Base-by-base conservation (phyloP, 164 flowering plant species). In the Hamamelis virginiana region DNA sequence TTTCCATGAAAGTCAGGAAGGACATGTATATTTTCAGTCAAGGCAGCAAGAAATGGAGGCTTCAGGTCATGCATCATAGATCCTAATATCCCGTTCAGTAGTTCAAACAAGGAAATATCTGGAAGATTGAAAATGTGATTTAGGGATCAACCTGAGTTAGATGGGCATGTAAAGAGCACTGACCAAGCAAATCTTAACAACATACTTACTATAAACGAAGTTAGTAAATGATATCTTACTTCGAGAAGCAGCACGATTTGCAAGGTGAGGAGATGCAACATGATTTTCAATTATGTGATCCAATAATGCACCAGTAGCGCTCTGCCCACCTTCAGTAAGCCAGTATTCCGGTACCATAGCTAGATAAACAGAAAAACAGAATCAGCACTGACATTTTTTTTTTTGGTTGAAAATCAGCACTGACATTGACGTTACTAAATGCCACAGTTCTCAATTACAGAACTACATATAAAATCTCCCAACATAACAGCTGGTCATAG, bases 241-340 rank as follows among this genome's bases (percentile, higher is more conserved):
- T 72, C 74, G 90, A 78, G 97, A 87, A 70, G 97, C 97, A 76
- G 97, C 97, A 58, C 82, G 87, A 68, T 91, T 92, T 55, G 97
- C 94, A 80, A 95, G 89, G 65, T 70, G 87, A 61, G 90, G 91
- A 76, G 94, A 88, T 66, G 97, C 96, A 71, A 81, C 88, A 76
- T 92, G 97, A 69, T 85, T 89, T 72, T 93, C 87, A 69, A 59
- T 52, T 52, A 33, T 76, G 75, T 88, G 69, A 76, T 94, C 98
- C 70, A 94, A 77, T 51, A 91, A 80, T 69, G 91, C 94, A 68
- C 98, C 97, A 57, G 97, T 91, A 52, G 98, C 98, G 84, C 97
- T 95, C 79, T 95, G 98, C 18, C 98, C 98, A 65, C 97, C 97
- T 80, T 92, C 98, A 56, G 98, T 92, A 8, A 95, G 97, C 98